These are phyloP conservation scores for Penicillium sumatraense DNA, from an alignment of 2,329 filamentous ascomycete genomes.

Conservation along the genomic window DNA sequence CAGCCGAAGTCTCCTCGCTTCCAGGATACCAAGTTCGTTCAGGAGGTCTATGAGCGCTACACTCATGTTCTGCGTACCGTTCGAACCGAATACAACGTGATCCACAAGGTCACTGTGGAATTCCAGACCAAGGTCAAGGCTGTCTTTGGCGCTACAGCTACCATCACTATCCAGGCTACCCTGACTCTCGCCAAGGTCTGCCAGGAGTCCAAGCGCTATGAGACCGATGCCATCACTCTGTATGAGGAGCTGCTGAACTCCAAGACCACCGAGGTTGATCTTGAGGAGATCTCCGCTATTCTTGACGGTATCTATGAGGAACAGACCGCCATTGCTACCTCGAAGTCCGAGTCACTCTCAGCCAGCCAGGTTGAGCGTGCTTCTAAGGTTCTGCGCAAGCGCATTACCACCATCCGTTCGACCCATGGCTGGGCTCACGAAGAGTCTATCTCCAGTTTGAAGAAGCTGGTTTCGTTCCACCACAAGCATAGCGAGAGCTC, in stretches of 20 bases:
- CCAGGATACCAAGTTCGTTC: constrained; percentile 38
- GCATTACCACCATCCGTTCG: constrained; percentile 34
- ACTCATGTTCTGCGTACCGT: constrained; percentile 40
- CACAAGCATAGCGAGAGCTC: constrained; percentile 39
- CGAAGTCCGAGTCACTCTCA: constrained; percentile 30
- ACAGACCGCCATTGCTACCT: constrained; percentile 31
- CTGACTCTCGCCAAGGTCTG: constrained; percentile 42
- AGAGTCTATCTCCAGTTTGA: constrained; percentile 42
- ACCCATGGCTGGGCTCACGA: constrained; percentile 46
- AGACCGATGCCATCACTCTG: constrained; percentile 39
- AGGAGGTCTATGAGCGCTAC: constrained; percentile 41
- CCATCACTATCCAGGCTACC: constrained; percentile 44
- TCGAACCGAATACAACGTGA: constrained; percentile 33
- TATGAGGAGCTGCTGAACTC: constrained; percentile 44
- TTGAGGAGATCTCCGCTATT: constrained; percentile 37
- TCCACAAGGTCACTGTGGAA: constrained; percentile 41
- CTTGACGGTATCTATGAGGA: constrained; percentile 46
- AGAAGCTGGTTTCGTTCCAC: constrained; percentile 42
- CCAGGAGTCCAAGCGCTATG: constrained; percentile 42
- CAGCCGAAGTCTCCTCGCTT: constrained; percentile 39
- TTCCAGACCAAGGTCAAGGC: constrained; percentile 40
- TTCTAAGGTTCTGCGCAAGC: constrained; percentile 36
- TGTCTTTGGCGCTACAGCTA: constrained; percentile 39
- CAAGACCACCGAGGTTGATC: constrained; percentile 37
- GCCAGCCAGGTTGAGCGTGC: constrained; percentile 35